These are phyloP conservation scores for Hypoxylon sp. DNA, from an alignment of 2,329 filamentous ascomycete species.

Conservation along the genomic window DNA sequence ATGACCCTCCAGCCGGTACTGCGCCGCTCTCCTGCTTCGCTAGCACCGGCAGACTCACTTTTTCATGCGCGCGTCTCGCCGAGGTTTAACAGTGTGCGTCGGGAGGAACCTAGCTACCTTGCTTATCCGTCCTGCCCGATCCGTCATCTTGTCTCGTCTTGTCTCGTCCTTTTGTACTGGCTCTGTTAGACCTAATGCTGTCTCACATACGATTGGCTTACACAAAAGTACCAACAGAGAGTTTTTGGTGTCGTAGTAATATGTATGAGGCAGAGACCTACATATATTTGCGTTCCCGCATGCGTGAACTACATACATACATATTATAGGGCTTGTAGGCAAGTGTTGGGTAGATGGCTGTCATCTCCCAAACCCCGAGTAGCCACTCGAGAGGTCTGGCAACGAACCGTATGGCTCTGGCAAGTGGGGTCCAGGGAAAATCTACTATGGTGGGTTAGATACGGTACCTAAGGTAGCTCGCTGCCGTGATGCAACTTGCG, in stretches of 20 bases:
- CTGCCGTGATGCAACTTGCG: constrained; percentile 6
- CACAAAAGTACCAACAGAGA: constrained; percentile 11
- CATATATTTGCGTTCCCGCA: constrained; percentile 5
- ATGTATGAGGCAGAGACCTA: constrained; percentile 24
- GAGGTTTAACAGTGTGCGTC: constrained; percentile 9
- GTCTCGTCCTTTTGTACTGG: neutral
- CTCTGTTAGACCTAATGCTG: neutral
- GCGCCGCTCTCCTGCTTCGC: constrained; percentile 37
- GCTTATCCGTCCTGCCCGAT: constrained; percentile 17
- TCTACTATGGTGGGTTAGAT: constrained; percentile 3
- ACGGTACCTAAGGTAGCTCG: no score
- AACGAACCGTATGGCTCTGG: neutral
- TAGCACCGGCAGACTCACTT: constrained; percentile 33
- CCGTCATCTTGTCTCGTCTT: neutral
- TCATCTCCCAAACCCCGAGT: constrained; percentile 10
- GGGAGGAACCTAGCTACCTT: neutral
- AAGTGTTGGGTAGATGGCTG: neutral
- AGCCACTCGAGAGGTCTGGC: neutral
- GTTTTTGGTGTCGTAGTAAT: constrained; percentile 9
- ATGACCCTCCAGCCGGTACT: constrained; percentile 18
- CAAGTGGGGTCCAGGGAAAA: neutral
- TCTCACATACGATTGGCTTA: constrained; percentile 1
- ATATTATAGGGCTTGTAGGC: neutral
- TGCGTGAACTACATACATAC: neutral
- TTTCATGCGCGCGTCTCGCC: constrained; percentile 11